phyloP scores from a whole-genome alignment of 768 basidiomycete genomes.

The Pholiota conissans region DNA sequence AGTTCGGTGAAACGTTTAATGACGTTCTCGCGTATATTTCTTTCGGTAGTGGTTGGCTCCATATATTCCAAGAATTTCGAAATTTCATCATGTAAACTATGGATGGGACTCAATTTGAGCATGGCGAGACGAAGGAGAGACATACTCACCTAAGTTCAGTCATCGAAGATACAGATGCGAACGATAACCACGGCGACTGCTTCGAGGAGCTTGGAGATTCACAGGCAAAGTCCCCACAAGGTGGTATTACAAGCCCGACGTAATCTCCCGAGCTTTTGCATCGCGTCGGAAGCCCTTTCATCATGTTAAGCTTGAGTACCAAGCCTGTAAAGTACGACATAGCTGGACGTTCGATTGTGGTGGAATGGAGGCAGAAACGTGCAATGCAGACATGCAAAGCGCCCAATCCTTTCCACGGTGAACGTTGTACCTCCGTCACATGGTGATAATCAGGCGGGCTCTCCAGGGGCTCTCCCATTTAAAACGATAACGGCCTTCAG shows the following conservation, averaged over 20 bases:
- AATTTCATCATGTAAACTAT: conserved; percentile 20
- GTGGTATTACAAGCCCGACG: conserved; percentile 16
- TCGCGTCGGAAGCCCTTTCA: conserved; percentile 20
- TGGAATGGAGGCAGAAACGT: too few species aligned
- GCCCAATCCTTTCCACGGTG: neutral
- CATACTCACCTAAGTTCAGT: neutral
- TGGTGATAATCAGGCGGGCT: too few species aligned
- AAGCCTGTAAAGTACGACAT: neutral
- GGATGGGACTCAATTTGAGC: neutral
- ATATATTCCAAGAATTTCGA: conserved; percentile 22
- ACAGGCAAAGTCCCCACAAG: conserved; percentile 22
- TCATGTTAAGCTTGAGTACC: conserved; percentile 15
- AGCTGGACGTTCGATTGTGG: neutral
- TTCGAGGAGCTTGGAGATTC: neutral
- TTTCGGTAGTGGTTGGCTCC: conserved; percentile 19
- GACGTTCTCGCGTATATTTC: conserved; percentile 15
- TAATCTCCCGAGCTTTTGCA: conserved; percentile 19
- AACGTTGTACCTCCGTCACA: neutral
- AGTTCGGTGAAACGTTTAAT: conserved; percentile 21
- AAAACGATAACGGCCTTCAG: neutral
- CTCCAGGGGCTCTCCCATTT: too few species aligned
- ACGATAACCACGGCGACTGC: conserved; percentile 16
- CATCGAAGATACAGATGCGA: neutral
- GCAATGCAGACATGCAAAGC: too few species aligned
- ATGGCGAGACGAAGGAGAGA: neutral